These are phyloP conservation scores for Emmonsia crescens DNA, from an alignment of 2,329 filamentous ascomycete species.

Conservation along the genomic window DNA sequence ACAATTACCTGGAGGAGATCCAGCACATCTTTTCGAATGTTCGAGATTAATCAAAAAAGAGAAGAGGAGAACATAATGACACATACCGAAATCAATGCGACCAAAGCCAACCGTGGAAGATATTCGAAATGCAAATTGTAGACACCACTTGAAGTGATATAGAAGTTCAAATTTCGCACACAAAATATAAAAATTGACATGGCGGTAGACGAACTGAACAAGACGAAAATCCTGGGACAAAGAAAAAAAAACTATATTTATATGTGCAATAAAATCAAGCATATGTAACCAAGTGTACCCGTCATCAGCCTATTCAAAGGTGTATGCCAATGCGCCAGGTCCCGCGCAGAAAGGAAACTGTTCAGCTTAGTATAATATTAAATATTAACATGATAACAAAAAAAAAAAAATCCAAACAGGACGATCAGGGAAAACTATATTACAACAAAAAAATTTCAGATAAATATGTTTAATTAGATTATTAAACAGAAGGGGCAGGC, in stretches of 20 bases:
- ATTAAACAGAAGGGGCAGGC: conserved; percentile 13
- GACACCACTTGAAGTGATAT: no score
- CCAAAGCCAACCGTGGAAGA: no score
- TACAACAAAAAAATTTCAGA: background rate
- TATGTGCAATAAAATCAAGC: background rate
- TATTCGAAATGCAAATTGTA: no score
- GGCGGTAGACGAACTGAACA: background rate
- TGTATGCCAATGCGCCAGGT: background rate
- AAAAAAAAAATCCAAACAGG: background rate
- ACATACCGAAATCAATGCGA: no score
- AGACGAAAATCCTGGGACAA: background rate
- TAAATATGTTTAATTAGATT: background rate
- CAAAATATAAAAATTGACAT: background rate
- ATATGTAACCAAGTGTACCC: background rate
- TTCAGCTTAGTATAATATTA: background rate
- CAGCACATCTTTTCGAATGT: background rate
- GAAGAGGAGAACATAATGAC: no score
- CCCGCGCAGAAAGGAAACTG: background rate
- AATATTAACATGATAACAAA: background rate
- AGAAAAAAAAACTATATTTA: background rate
- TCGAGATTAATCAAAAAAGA: background rate
- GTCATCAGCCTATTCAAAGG: background rate
- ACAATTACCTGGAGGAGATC: no score
- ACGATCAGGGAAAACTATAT: background rate
- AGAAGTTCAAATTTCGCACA: background rate